These are phyloP conservation scores for Alternaria brassicae DNA, from an alignment of 2,329 filamentous ascomycete species.

Conservation along the genomic window DNA sequence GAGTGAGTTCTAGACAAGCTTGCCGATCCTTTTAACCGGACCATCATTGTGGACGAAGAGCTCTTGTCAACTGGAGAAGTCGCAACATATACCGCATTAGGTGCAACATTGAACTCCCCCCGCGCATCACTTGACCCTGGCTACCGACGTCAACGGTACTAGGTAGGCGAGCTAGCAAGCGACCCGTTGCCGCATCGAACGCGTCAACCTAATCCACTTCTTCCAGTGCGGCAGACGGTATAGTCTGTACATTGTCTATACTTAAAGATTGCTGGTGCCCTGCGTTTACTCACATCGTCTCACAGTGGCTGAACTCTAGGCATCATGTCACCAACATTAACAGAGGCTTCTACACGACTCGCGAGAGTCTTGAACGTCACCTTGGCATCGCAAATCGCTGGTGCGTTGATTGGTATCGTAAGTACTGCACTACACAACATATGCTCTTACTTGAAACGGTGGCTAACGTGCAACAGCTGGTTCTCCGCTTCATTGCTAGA, in stretches of 20 bases:
- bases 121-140: background rate
- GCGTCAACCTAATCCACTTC: background rate
- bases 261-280: constrained; percentile 3
- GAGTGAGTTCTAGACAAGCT: background rate
- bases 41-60: background rate
- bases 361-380: background rate
- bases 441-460: background rate
- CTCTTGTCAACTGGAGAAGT: background rate
- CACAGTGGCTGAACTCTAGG: background rate
- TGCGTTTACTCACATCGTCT: background rate
- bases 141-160: constrained; percentile 2
- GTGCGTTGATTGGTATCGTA: constrained; percentile 10
- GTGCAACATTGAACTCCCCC: background rate
- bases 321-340: constrained; percentile 14
- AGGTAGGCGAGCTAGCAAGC: background rate
- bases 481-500: constrained; percentile 23
- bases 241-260: background rate
- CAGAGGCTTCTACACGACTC: background rate
- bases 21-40: background rate
- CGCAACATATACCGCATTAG: background rate
- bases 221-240: background rate
- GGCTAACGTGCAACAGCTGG: constrained; percentile 17
- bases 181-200: background rate
- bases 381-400: constrained; percentile 10
- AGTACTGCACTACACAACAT: background rate